Evolutionary conservation across 2,329 filamentous ascomycete genomes (phyloP).

Genomic region (Claviceps africana): DNA sequence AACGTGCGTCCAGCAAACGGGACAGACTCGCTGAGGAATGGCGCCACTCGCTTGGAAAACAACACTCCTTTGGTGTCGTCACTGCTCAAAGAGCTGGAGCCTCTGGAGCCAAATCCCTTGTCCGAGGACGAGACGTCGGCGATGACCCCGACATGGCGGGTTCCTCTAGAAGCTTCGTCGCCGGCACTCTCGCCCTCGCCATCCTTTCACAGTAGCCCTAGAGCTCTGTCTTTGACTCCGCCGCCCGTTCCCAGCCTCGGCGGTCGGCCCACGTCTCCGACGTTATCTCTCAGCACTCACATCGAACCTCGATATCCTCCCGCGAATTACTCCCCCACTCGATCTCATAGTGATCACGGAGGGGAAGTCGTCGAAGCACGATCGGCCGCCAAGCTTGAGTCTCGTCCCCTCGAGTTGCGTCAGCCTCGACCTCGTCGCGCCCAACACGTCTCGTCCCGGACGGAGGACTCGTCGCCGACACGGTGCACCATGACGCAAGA

Average conservation of each 20-base stretch:
- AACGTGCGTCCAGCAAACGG: constrained; percentile 8
- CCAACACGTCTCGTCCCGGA: constrained; percentile 28
- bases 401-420: constrained; percentile 31
- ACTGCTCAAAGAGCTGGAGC: constrained; percentile 75
- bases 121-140: constrained; percentile 39
- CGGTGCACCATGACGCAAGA: constrained; percentile 56
- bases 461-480: constrained; percentile 54
- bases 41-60: constrained; percentile 19
- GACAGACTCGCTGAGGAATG: constrained; percentile 11
- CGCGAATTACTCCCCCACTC: constrained; percentile 55
- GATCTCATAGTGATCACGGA: constrained; percentile 29
- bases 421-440: constrained; percentile 38
- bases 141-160: constrained; percentile 16
- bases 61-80: constrained; percentile 75
- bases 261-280: constrained; percentile 48
- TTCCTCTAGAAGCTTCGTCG: constrained; percentile 32
- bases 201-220: constrained; percentile 52
- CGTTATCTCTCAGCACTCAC: constrained; percentile 52
- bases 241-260: constrained; percentile 44
- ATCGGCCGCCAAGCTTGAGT: constrained; percentile 11
- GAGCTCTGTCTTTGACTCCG: constrained; percentile 54
- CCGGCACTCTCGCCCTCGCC: constrained; percentile 51
- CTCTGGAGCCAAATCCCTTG: constrained; percentile 53
- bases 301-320: constrained; percentile 63
- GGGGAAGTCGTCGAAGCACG: constrained; percentile 30